These are phyloP conservation scores for Barbatosphaeria neglecta DNA, from an alignment of 495 filamentous ascomycete species.

Conservation along the genomic window DNA sequence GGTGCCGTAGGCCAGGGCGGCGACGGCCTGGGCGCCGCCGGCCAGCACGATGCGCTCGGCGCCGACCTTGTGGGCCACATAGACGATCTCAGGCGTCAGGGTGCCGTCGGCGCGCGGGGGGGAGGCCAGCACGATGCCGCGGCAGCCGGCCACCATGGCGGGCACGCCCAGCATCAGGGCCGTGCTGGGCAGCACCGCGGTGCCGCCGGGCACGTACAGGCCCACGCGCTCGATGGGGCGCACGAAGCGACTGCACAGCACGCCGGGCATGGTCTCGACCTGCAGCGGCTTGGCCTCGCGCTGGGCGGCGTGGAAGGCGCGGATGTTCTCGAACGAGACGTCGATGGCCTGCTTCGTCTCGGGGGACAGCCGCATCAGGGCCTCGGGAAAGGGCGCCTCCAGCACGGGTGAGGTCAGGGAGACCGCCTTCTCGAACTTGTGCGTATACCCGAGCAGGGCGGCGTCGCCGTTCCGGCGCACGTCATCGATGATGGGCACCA, in stretches of 20 bases:
- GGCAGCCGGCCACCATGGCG: conserved; percentile 94
- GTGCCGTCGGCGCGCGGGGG: conserved; percentile 82
- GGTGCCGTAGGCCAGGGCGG: conserved; percentile 77
- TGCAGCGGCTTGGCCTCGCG: conserved; percentile 63
- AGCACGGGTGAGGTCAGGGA: conserved; percentile 81
- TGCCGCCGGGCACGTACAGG: conserved; percentile 90
- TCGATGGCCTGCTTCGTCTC: conserved; percentile 90
- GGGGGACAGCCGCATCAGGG: conserved; percentile 69
- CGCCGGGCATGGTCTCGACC: conserved; percentile 96
- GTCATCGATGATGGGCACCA: conserved; percentile 80
- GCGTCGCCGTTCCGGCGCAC: conserved; percentile 72
- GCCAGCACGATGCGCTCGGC: conserved; percentile 91
- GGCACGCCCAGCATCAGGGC: conserved; percentile 97
- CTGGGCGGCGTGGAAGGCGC: conserved; percentile 85
- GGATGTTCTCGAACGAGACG: conserved; percentile 83
- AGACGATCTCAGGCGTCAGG: conserved; percentile 93
- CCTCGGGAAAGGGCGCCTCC: conserved; percentile 70
- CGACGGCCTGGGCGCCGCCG: conserved; percentile 91
- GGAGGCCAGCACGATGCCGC: conserved; percentile 85
- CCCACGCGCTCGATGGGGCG: conserved; percentile 89
- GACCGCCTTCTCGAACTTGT: conserved; percentile 93
- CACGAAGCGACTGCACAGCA: conserved; percentile 86
- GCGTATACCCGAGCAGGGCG: conserved; percentile 80
- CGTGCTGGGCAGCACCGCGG: conserved; percentile 88
- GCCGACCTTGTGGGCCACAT: conserved; percentile 93